Evolutionary conservation across 164 flowering plant genomes (phyloP).

Genomic region (Tinospora cordifolia): DNA sequence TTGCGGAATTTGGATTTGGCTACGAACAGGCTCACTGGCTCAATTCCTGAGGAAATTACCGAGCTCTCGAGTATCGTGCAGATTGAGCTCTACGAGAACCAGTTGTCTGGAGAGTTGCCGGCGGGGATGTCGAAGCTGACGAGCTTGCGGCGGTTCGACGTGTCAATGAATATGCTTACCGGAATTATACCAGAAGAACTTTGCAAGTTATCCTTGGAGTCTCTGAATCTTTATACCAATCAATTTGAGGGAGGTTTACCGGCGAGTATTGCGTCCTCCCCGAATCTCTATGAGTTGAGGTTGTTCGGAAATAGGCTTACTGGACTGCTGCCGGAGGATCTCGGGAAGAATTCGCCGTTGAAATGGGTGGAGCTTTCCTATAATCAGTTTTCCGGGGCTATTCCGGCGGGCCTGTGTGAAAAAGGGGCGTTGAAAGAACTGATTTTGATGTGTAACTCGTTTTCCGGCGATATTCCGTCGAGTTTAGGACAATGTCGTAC

Average conservation of each 20-base stretch:
- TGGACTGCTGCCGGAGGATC: conserved; percentile 36
- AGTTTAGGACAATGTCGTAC: conserved; percentile 52
- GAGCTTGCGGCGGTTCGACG: conserved; percentile 52
- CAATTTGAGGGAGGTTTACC: conserved; percentile 34
- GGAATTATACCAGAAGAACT: conserved; percentile 73
- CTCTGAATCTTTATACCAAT: conserved; percentile 68
- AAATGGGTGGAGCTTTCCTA: conserved; percentile 33
- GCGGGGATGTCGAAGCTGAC: conserved; percentile 48
- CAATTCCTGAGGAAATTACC: conserved; percentile 53
- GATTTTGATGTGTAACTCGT: conserved; percentile 31
- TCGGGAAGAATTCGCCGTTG: conserved; percentile 40
- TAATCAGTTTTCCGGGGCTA: conserved; percentile 59
- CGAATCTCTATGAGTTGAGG: conserved; percentile 32
- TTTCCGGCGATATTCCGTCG: conserved; percentile 38
- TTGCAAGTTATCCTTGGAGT: conserved; percentile 51
- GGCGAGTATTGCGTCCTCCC: conserved; percentile 26
- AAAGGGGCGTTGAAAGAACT: conserved; percentile 35
- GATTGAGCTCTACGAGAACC: conserved; percentile 78
- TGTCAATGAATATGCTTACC: conserved; percentile 55
- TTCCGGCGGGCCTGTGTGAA: conserved; percentile 43
- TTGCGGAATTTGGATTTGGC: conserved; percentile 67
- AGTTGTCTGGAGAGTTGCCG: conserved; percentile 66
- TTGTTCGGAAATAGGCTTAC: conserved; percentile 36
- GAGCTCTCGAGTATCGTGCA: conserved; percentile 49
- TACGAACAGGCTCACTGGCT: conserved; percentile 42